phyloP scores from a whole-genome alignment of 116 monocot genomes.

The Zostera marina region DNA sequence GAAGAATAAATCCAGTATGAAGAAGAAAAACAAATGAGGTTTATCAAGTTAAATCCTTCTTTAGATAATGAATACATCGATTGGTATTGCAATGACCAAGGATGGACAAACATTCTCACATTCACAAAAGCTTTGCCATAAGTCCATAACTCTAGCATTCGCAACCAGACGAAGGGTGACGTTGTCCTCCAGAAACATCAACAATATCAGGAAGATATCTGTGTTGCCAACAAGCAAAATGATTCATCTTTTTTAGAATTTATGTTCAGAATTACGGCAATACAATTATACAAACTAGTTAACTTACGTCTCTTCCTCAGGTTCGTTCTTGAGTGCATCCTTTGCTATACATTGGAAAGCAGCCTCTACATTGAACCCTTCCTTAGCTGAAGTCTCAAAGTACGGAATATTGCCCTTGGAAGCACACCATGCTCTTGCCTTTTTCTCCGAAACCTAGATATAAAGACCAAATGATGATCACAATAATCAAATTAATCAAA shows the following conservation, averaged over 20 bases:
- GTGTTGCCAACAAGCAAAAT: not conserved
- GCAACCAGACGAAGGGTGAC: slow-evolving; percentile 7
- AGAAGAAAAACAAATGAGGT: not conserved
- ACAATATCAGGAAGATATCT: slow-evolving; percentile 37
- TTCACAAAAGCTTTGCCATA: too few species aligned
- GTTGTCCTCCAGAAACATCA: slow-evolving; percentile 22
- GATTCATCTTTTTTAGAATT: not conserved
- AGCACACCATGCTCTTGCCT: slow-evolving; percentile 86
- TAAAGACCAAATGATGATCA: not conserved
- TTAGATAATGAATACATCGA: too few species aligned
- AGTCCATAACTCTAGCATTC: slow-evolving; percentile 6
- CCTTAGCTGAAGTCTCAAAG: slow-evolving; percentile 92
- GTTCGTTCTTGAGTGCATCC: slow-evolving; percentile 87
- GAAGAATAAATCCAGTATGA: too few species aligned
- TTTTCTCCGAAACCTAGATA: slow-evolving; percentile 75
- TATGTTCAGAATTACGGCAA: not conserved
- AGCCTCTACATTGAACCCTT: slow-evolving; percentile 82
- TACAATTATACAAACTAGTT: slow-evolving; percentile 1
- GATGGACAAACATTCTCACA: too few species aligned
- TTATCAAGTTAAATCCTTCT: not conserved
- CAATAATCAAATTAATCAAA: not conserved
- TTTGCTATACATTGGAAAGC: slow-evolving; percentile 86
- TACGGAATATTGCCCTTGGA: slow-evolving; percentile 91
- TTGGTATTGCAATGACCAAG: too few species aligned
- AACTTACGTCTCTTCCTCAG: slow-evolving; percentile 88